Evolutionary conservation across 306 rosid species (phyloP), one percentile per base, ranked within the genome.

Genomic region (Vigna radiata): DNA sequence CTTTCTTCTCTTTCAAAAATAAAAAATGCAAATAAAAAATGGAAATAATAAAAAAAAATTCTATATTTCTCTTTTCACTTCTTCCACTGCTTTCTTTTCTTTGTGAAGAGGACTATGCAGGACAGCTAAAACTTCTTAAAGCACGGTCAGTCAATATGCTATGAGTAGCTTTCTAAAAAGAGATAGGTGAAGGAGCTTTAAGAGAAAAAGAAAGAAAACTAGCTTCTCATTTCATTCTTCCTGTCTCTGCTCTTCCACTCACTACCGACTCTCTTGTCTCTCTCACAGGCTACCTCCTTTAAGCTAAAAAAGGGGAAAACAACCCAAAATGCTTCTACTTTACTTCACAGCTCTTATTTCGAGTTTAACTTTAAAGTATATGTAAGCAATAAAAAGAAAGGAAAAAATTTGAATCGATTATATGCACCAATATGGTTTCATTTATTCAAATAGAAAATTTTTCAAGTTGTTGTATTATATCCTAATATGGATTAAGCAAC

Each of bases 401-500:
- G 1, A 54, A 54, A 17, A 52, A 2, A 2, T 2, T 25, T 18
- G 4, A 18, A 18, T 8, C 61, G 21, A 55, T 10, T 14, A 21
- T 19, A 55, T 31, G 15, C 61, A 17, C 36, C 58, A 36, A 48
- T 14, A 63, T 19, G 49, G 52, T 78, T 29, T 8, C 19, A 44
- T 56, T 44, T 46, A 69, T 44, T 69, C 41, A 65, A 50, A 39
- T 27, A 4, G 9, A 79, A 79, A 25, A 79, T 2, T 0, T 33
- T 70, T 70, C 11, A 68, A 31, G 39, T 62, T 61, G 37, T n/a
- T 49, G 50, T 71, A 25, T 46, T 61, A 71, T 71, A 25, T 46
- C 69, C 77, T 61, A 70, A 44, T 55, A 55, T 68, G 48, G 21
- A 33, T 50, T 50, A 29, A 23, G 60, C 25, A 62, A 79, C 59